Evolutionary conservation across 208 protist genomes (phyloP).

Genomic region (Phytomonas francai): DNA sequence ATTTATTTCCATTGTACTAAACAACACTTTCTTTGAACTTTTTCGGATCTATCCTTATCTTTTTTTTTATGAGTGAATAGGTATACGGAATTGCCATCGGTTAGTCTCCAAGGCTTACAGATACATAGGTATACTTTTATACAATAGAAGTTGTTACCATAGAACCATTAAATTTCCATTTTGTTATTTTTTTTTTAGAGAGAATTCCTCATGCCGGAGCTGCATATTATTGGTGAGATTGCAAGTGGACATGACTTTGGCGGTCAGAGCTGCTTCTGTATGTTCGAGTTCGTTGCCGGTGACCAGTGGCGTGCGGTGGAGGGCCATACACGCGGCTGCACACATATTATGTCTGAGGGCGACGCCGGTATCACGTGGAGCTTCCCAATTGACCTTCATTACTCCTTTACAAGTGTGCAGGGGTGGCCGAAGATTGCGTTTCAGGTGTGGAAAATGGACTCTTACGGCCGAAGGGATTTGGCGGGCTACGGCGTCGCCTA

Average conservation of each 20-base stretch:
- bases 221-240: conserved; percentile 85
- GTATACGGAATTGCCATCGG: too few relatives aligned
- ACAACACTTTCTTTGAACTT: neutral
- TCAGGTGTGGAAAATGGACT: conserved; percentile 85
- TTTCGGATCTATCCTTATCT: conserved; percentile 9
- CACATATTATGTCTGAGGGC: conserved; percentile 67
- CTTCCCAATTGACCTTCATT: conserved; percentile 85
- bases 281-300: conserved; percentile 71
- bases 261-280: conserved; percentile 62
- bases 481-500: conserved; percentile 81
- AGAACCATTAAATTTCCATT: conserved; percentile 1
- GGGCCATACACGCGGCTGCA: conserved; percentile 63
- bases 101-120: conserved; percentile 2
- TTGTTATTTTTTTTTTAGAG: conserved; percentile 7
- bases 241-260: conserved; percentile 53
- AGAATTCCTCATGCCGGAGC: conserved; percentile 45
- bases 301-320: conserved; percentile 67
- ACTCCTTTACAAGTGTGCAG: conserved; percentile 54
- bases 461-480: conserved; percentile 80
- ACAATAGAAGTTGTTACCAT: neutral
- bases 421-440: conserved; percentile 87
- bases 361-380: conserved; percentile 53
- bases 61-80: too few relatives aligned
- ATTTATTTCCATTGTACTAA: neutral
- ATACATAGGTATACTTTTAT: conserved; percentile 16